Base-by-base conservation (phyloP, 768 basidiomycete genomes). In the Leccinum aurantiacum region DNA sequence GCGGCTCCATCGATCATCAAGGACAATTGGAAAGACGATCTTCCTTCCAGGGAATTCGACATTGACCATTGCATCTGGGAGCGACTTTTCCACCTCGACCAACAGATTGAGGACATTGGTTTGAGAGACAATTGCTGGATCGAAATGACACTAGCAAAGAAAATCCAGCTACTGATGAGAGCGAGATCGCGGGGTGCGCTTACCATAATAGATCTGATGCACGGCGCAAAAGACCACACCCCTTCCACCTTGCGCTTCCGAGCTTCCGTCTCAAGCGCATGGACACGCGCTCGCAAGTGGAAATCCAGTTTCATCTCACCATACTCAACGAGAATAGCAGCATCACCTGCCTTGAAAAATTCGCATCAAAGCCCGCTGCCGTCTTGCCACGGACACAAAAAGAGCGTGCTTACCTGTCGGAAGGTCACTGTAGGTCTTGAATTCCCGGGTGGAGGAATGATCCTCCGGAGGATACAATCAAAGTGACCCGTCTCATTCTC, bases 321-420 rank as follows among this genome's bases (percentile, higher is more conserved):
- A 61, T 84, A 87, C 60, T 88, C 87, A 11, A 88, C 78, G 2
- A 88, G 77, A 51, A 90, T 82, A 1, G 82, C 80, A 0, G 81
- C 80, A 63, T 88, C 87, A 0, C 88, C 87, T 2, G 86, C 85
- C 85, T 69, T 86, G 52, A 11, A 3, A 2, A 22, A 1, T n/a
- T 29, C 6, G 19, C 29, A 37, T 52, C 27, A 46, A 38, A 57
- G 2, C 6, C 13, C 5, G 38, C 33, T 35, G 33, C 15, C 27
- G 13, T 11, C 48, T 54, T 15, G 4, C 6, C 7, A 7, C 19
- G 7, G n/a, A 46, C 13, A 29, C 37, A 8, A 5, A 38, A 14
- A n/a, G 10, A 35, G 11, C n/a, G 11, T 3, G 41, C 51, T 29
- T 50, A 86, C 85, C 74, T 88, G 85, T 8, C 86, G 78, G 61